phyloP scores from a whole-genome alignment of 1,139 yeast species.

The Meyerozyma elateridarum region DNA sequence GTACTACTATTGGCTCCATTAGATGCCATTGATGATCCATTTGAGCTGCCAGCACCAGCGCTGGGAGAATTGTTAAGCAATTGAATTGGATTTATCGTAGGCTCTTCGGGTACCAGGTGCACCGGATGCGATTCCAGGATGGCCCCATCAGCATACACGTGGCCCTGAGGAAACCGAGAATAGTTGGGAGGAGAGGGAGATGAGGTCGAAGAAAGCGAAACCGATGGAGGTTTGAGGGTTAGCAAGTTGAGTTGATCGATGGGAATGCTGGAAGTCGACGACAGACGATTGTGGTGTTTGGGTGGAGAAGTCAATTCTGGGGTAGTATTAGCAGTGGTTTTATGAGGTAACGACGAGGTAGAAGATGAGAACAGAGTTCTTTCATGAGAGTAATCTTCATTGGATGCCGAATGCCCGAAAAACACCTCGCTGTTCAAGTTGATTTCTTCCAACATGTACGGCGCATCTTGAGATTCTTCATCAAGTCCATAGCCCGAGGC shows the following conservation, averaged over 20 bases:
- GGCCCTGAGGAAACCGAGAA: too few relatives aligned
- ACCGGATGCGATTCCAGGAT: too few relatives aligned
- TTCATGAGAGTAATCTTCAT: conserved; percentile 2
- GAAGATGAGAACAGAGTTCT: conserved; percentile 3
- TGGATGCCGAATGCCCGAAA: conserved; percentile 2
- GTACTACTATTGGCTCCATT: conserved; percentile 7
- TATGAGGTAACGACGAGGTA: conserved; percentile 3
- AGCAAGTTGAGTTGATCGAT: conserved; percentile 13
- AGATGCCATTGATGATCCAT: neutral
- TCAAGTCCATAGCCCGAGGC: too few relatives aligned
- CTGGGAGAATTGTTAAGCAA: conserved; percentile 12
- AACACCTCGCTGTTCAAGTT: conserved; percentile 4
- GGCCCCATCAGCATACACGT: conserved; percentile 1
- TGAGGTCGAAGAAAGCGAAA: neutral
- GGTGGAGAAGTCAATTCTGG: conserved; percentile 2
- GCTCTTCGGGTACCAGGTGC: conserved; percentile 11
- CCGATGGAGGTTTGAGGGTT: conserved; percentile 8
- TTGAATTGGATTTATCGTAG: conserved; percentile 21
- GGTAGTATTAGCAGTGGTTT: conserved; percentile 4
- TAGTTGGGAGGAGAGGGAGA: conserved; percentile 5
- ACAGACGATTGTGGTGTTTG: conserved; percentile 2
- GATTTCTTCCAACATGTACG: too few relatives aligned
- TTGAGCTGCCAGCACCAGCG: conserved; percentile 1
- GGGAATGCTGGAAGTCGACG: conserved; percentile 7
- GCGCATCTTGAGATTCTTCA: too few relatives aligned